Base-by-base conservation (phyloP, 257 asterid genomes). In the Petunia axillaris region DNA sequence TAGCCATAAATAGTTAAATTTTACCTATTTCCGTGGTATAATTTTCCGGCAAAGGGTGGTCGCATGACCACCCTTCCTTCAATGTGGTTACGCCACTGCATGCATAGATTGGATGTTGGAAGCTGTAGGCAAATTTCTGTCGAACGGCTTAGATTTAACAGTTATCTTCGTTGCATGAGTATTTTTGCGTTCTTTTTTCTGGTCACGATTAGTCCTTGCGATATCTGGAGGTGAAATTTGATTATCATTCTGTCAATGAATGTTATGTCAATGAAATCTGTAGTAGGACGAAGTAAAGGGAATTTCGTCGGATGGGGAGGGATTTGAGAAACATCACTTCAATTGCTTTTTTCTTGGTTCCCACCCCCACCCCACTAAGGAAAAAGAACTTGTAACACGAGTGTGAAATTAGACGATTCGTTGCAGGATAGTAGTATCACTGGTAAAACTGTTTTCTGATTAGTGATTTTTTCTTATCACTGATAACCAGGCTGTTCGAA, bases 401-500 rank as follows among this genome's bases (percentile, higher is more conserved):
- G 54, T 44, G 55, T 46, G 59, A 46, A 52, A 35, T 48, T 71
- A 10, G 5, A 71, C 25, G 60, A 25, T 63, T 43, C 8, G 70
- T 13, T 77, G 13, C 8, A 38, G 13, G 81, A 65, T 64, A 36
- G 71, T 9, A 54, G 52, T 53, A 80, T 67, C 13, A 36, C 40
- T 4, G 11, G 8, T 57, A 8, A 5, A 76, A n/a, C 62, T 41
- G 41, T 46, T 73, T 80, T 54, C 63, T 63, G 62, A 76, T 35
- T 37, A 4, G 6, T 62, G 35, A 8, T 55, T 81, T 44, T 16
- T 8, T 59, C 44, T 76, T 52, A 77, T 71, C 60, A 48, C 58
- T 48, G 41, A 71, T 71, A 67, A 77, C 36, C 90, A 95, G 99
- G 93, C 92, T 66, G 92, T 90, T 57, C 87, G 89, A 60, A 92